Evolutionary conservation across 2,329 filamentous ascomycete species (phyloP), one percentile per base, ranked within the genome.

Genomic region (Ophiostoma novo-ulmi): DNA sequence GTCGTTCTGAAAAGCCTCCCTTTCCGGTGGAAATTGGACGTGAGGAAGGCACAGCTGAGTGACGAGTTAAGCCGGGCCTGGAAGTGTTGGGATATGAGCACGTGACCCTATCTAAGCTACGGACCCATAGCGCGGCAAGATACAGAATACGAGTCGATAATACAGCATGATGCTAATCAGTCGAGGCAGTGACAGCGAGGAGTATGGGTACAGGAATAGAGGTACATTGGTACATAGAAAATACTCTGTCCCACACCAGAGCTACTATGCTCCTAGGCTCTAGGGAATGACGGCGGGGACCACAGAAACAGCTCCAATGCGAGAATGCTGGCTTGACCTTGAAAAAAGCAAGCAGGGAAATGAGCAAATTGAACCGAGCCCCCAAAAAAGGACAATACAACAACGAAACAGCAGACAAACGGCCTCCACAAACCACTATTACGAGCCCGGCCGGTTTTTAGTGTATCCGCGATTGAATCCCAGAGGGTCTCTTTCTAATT

Each of bases 261-360:
- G 26, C 10, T 63, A 4, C 58, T 36, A 63, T 5, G 26, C 31
- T 31, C 31, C 31, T 31, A 31, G 31, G 63, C 63, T 58, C 52
- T 66, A 44, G 13, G 22, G 68, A 52, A 58, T 38, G 31, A 41
- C 13, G 41, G n/a, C 17, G 48, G 70, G 68, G n/a, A 55, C 61
- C 67, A 64, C 64, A 66, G 41, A 66, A 63, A 17, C 13, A 41
- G 36, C 64, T 66, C 6, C 20, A 41, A 66, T 41, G 36, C 64
- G 17, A 31, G 48, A 41, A 66, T 41, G 36, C 38, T 26, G 35
- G 48, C 70, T 36, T 68, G 63, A 69, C 70, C 66, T 44, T 65
- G 70, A 63, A 69, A 61, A 71, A 67, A 63, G 38, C 66, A 71
- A 26, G n/a, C 68, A 69, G 67, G 58, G 65, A 64, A 69, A 65